These are phyloP conservation scores for Amaranthus cruentus DNA, from an alignment of 148 eudicot species.

Conservation along the genomic window DNA sequence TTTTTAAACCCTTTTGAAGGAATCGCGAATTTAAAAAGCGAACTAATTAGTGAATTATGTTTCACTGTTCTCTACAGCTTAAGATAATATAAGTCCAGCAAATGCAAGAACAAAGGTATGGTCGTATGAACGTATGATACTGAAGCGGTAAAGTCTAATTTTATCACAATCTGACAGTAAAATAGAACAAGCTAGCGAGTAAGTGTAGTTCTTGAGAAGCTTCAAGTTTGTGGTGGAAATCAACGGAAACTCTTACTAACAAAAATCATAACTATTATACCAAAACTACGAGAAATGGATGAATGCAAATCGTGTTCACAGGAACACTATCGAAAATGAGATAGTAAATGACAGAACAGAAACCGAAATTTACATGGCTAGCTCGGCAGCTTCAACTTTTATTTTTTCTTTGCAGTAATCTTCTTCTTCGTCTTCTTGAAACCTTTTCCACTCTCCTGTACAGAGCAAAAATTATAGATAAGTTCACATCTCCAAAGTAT, in stretches of 20 bases:
- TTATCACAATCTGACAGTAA: no score
- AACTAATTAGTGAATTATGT: no score
- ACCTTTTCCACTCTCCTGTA: conserved; percentile 66
- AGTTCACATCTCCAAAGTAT: not conserved
- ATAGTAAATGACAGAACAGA: not conserved
- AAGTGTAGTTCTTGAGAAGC: not conserved
- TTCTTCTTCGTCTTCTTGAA: conserved; percentile 44
- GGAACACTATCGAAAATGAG: not conserved
- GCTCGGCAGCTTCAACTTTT: conserved; percentile 16
- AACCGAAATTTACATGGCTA: not conserved
- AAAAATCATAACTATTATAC: not conserved
- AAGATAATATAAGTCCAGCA: no score
- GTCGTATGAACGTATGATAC: no score
- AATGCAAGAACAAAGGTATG: no score
- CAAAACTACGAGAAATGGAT: not conserved
- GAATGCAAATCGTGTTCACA: conserved; percentile 4
- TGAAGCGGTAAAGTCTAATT: no score
- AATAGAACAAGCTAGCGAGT: not conserved
- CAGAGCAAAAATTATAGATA: conserved; percentile 9
- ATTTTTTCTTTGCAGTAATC: conserved; percentile 39
- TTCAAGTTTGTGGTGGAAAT: not conserved
- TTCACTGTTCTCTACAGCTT: no score
- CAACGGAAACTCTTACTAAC: not conserved
- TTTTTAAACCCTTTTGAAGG: no score
- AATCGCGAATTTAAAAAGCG: no score